Evolutionary conservation across 2,329 filamentous ascomycete genomes (phyloP), one percentile per base, ranked within the genome.

Genomic region (Trichoderma sp.): DNA sequence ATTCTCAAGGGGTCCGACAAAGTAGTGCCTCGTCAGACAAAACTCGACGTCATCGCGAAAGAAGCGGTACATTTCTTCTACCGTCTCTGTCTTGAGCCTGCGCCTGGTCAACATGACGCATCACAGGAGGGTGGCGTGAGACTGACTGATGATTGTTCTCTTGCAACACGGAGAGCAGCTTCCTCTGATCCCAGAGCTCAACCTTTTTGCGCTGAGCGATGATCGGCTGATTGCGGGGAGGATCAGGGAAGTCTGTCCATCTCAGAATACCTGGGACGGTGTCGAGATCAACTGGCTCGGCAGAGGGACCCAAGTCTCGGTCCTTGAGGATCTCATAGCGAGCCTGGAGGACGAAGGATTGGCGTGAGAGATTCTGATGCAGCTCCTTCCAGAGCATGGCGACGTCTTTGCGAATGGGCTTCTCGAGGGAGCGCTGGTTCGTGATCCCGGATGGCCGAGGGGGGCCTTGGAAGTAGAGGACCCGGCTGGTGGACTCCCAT

Each of bases 241-340:
- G 85, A 67, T 88, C 86, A 1, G 87, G 86, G 51, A 88, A 79
- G 68, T 88, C 86, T 6, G 78, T 82, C 84, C 85, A 89, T 51
- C 82, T 77, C 65, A 89, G 72, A 3, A 82, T 80, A 19, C 83
- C 85, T 0, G 76, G 76, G 0, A 75, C 72, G 6, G 74, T 70
- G 66, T 84, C 80, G 47, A 82, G 77, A 45, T 82, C 77, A 64
- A 72, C 69, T 2, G 73, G 66, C 0, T 73, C 67, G 1, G 72
- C 71, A 12, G 70, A 67, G 3, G 73, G 73, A 21, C 80, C 80
- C 69, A 86, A 81, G 66, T 85, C 80, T 4, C 74, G 73, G 34
- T 84, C 78, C 56, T 77, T 78, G 21, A 78, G 72, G 2, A 88
- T 75, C 61, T 87, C 81, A 69, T 86, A 87, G 12, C 82, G 79